Base-by-base conservation (phyloP, 2,329 filamentous ascomycete genomes). In the Knoxdaviesia proteae region DNA sequence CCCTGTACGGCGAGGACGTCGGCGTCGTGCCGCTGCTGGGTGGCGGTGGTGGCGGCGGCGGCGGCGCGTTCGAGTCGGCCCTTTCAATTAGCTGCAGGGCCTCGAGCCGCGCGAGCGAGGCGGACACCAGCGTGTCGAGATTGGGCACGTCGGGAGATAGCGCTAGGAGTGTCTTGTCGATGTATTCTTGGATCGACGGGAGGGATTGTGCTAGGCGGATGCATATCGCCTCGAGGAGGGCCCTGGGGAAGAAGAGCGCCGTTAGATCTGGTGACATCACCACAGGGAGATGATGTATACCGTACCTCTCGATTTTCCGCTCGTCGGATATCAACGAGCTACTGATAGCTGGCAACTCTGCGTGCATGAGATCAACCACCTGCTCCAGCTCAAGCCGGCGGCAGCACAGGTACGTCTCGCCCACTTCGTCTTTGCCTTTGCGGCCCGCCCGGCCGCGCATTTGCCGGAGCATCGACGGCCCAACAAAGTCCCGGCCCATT, bases 371-470 rank as follows among this genome's bases (percentile, higher is more conserved):
- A 44, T 79, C 72, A 33, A 79, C 66, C 5, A 84, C 77, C 10
- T 71, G 71, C 51, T 82, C 76, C 9, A 86, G 57, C 49, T 86
- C 81, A 7, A 63, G 58, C 50, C 74, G 69, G 32, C 74, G 69
- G 52, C 80, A 86, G 53, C 80, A 84, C 1, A 86, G 61, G 54
- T 80, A 86, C 1, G 79, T 86, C 58, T 86, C 81, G 2, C 81
- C 81, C 39, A 81, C 62, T 41, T 81, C 77, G 44, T 83, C 79
- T 52, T 84, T 86, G 40, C 81, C 81, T 57, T 84, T 84, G 43
- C 81, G 69, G 6, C 81, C 81, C 20, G 81, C 81, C 46, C 81
- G 69, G 3, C 81, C 81, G 52, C 80, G 71, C 81, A 86, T 87
- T 57, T 87, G 81, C 40, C 80, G 72, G 56, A 87, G 63, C 76